Base-by-base conservation (phyloP, 306 rosid species). In the Lathyrus tuberosus region DNA sequence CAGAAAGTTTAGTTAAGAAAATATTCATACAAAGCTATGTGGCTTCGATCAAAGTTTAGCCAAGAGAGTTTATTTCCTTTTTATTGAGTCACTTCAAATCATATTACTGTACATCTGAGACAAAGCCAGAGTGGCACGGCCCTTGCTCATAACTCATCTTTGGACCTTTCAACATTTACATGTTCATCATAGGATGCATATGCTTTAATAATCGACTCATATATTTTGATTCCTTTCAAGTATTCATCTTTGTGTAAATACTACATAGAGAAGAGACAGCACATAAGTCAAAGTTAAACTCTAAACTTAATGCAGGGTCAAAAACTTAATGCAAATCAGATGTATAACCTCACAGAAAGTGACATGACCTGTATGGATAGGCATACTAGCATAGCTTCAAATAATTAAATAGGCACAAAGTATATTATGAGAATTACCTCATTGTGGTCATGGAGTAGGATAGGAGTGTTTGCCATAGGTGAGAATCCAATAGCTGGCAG, bases 401-500 rank as follows among this genome's bases (percentile, higher is more conserved):
- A 31, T 31, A 31, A 31, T 28, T 2, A 76, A 40, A 41, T 64
- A 75, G 3, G 44, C 31, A 64, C 10, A 10, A 7, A 33, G 24
- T 20, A 44, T 46, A 48, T 8, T 7, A 43, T 62, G 31, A 62
- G 48, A 68, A 73, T 79, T 74, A 94, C 98, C 98, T 94, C 98
- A 13, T 90, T 90, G 80, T 94, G 97, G 76, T 94, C 98, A 70
- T 91, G 98, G 52, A 88, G 97, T 37, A 88, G 96, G 80, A 84
- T 49, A 62, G 96, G 96, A 65, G 98, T 90, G 86, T 88, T 90
- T 30, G 91, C 91, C 86, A 94, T 90, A 10, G 98, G 98, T 56
- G 97, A 94, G 86, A 94, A 87, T 64, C 98, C 97, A 60, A 94
- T 88, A 13, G 98, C 96, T 3, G 96, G 95, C 61, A 94, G 62